Percentiles rank a stretch among this genome's conserved stretches.
Conservation (phyloP, 176 grass and related monocot species). For the Bothriochloa decipiens region DNA sequence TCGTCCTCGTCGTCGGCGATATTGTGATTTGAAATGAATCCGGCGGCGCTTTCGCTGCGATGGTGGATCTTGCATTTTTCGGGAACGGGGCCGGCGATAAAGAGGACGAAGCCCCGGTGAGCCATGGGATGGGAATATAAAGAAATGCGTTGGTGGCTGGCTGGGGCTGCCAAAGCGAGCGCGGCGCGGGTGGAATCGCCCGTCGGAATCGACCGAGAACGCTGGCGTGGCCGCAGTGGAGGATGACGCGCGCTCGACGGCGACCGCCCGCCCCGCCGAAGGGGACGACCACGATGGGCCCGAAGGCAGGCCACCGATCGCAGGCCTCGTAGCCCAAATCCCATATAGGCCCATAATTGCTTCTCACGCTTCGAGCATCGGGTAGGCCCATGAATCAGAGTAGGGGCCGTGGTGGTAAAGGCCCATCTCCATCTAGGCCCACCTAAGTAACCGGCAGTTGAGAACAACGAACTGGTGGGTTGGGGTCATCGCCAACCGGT, state of each 20-base stretch:
- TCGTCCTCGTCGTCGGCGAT: neutral
- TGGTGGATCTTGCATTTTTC: conserved; percentile 26
- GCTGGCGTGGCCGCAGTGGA: conserved; percentile 9
- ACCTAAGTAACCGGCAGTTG: neutral
- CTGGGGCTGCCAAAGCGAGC: conserved; percentile 32
- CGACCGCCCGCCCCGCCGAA: neutral
- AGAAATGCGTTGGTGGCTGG: conserved; percentile 26
- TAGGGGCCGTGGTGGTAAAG: neutral
- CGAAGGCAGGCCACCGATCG: no score
- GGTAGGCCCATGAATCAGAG: neutral
- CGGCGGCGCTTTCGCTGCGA: neutral
- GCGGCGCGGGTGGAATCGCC: neutral
- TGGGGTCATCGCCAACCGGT: neutral
- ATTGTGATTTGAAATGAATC: neutral
- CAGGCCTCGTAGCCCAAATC: neutral
- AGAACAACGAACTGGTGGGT: neutral
- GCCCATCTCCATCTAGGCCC: neutral
- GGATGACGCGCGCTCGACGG: neutral
- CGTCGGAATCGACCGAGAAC: neutral
- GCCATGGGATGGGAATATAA: conserved; percentile 47
- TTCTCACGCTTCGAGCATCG: neutral
- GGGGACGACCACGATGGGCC: conserved; percentile 16
- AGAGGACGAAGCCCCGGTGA: neutral
- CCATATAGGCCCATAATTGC: neutral
- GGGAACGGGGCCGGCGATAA: neutral